phyloP scores from a whole-genome alignment of 495 filamentous ascomycete genomes.

The Neurospora sp. region DNA sequence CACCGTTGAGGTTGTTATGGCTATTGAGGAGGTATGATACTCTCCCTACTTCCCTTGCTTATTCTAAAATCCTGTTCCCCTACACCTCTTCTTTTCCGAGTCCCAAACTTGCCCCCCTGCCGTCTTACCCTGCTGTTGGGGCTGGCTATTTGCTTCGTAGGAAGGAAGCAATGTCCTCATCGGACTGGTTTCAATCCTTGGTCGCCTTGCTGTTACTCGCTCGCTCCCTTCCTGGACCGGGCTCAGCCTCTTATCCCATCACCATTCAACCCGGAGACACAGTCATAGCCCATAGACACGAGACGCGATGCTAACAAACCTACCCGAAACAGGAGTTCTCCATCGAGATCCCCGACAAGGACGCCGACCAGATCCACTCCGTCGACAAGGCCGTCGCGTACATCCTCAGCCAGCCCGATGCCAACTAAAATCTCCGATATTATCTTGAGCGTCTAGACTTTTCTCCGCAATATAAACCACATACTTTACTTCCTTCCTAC shows the following conservation, averaged over 20 bases:
- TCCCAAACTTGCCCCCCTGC: background rate
- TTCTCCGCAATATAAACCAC: too few species aligned
- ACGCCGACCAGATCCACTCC: conserved; percentile 92
- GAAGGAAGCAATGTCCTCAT: background rate
- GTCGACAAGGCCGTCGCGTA: conserved; percentile 94
- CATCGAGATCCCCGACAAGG: conserved; percentile 99
- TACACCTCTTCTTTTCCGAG: background rate
- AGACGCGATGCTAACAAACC: conserved; percentile 7
- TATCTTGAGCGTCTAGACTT: too few species aligned
- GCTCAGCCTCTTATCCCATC: background rate
- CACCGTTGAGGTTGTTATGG: conserved; percentile 99
- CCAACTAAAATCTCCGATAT: conserved; percentile 23
- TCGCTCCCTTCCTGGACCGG: too few species aligned
- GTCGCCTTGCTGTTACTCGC: too few species aligned
- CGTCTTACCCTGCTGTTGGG: background rate
- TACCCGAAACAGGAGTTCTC: conserved; percentile 76
- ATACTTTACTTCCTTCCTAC: too few species aligned
- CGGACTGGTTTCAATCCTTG: too few species aligned
- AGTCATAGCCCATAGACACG: background rate
- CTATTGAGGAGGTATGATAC: conserved; percentile 86
- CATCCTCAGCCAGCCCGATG: conserved; percentile 91
- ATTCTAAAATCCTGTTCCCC: background rate
- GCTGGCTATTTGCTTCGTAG: background rate
- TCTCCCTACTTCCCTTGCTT: background rate
- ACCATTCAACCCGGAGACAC: background rate